Conservation (phyloP, 2,329 filamentous ascomycete species). For the Fusarium equiseti region DNA sequence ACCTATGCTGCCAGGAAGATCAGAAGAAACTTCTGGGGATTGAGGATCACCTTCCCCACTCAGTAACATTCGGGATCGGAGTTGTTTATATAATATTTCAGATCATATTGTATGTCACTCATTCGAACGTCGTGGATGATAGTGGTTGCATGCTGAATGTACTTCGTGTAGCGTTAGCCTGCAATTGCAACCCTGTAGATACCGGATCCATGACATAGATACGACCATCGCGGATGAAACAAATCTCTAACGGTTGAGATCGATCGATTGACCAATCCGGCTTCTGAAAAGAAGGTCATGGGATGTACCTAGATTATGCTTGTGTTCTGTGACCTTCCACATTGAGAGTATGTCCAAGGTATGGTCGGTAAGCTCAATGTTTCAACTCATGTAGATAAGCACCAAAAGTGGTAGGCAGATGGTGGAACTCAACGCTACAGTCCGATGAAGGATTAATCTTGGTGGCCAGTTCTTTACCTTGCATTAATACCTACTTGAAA, state of each 20-base stretch:
- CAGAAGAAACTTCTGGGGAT: background rate
- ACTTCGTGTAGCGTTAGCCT: too few relatives aligned
- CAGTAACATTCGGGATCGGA: background rate
- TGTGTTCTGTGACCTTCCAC: background rate
- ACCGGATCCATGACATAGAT: background rate
- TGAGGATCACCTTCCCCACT: background rate
- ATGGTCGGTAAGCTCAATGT: background rate
- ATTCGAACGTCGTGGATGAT: background rate
- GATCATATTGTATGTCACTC: background rate
- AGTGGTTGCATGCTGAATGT: background rate
- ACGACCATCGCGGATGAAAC: too few relatives aligned
- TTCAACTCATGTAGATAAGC: background rate
- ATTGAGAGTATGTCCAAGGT: background rate
- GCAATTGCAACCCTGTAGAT: background rate
- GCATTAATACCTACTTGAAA: background rate
- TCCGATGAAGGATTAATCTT: background rate
- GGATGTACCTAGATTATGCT: background rate
- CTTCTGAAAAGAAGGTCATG: too few relatives aligned
- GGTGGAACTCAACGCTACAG: accelerated
- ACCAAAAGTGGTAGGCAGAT: background rate
- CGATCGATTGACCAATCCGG: background rate
- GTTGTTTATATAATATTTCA: background rate
- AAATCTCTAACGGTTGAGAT: background rate
- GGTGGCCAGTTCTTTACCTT: background rate
- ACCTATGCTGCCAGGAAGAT: background rate